Evolutionary conservation across 164 flowering plant species (phyloP).

Genomic region (Vitis labrusca): DNA sequence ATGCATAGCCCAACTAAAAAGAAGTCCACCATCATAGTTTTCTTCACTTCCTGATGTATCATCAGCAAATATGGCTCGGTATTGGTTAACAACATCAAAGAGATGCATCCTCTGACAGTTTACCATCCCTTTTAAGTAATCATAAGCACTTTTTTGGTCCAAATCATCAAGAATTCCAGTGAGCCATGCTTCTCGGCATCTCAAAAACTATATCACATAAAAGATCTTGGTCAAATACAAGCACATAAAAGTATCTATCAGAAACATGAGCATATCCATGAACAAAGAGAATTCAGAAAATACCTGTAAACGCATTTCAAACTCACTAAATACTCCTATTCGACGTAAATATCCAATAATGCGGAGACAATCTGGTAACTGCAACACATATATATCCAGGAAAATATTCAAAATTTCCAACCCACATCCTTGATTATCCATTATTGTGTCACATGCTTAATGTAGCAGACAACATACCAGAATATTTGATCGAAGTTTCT

Average conservation of each 20-base stretch:
- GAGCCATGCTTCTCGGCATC: conserved; percentile 97
- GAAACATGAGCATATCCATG: background rate
- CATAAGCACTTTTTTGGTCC: conserved; percentile 92
- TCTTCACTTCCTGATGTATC: conserved; percentile 98
- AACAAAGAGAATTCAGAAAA: background rate
- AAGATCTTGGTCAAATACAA: conserved; percentile 4
- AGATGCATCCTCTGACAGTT: conserved; percentile 88
- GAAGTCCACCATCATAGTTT: conserved; percentile 96
- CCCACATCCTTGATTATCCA: background rate
- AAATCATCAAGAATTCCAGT: conserved; percentile 90
- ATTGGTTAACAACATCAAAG: conserved; percentile 97
- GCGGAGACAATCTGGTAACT: conserved; percentile 96
- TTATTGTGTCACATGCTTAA: background rate
- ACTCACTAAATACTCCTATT: conserved; percentile 95
- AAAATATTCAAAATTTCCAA: background rate
- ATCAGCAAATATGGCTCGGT: conserved; percentile 94
- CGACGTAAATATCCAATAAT: conserved; percentile 95
- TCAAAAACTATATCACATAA: conserved; percentile 64
- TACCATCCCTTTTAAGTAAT: conserved; percentile 91
- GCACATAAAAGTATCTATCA: background rate
- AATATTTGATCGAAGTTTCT: conserved; percentile 92
- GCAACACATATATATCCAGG: conserved; percentile 16
- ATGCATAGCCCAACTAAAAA: conserved; percentile 99
- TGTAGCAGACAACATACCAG: conserved; percentile 45
- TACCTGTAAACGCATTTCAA: conserved; percentile 96